Base-by-base conservation (phyloP, 2,329 filamentous ascomycete genomes). In the Penicillium glabrum region DNA sequence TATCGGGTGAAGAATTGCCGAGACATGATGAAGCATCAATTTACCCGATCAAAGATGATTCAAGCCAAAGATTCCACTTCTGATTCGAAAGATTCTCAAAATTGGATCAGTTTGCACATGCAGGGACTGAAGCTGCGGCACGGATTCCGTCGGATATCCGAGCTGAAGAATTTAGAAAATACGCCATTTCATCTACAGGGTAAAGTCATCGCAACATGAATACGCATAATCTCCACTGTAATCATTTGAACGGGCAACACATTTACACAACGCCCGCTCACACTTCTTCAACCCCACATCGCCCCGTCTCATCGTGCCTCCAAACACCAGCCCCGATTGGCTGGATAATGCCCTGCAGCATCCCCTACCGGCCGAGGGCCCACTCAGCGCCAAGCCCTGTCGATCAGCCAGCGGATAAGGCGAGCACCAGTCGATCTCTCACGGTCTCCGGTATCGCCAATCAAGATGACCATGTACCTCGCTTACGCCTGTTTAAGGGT, bases 91-190 rank as follows among this genome's bases (percentile, higher is more conserved):
- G 7, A 10, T 19, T 16, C 31, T 33, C 14, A 39, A 19, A 37
- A 13, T 16, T 9, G 24, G 9, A 58, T 26, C 26, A 8, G 9
- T 26, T 5, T 26, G 5, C 26, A 26, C 7, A 26, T 26, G 6
- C 26, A 26, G 26, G 26, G 26, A 26, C 26, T 26, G 5, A 26
- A 26, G 7, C 26, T 26, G 59, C 53, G 31, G 33, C 43, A 53
- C 65, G 69, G 62, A 66, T 64, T 63, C 70, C 67, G 69, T 62
- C 65, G 58, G 67, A 52, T 35, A 27, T 14, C 43, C 55, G 51
- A 19, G 14, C 16, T 24, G 19, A 23, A 11, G 14, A 48, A 43
- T 27, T 19, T 4, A n/a, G 19, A 14, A 21, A 16, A 11, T 0
- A 26, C 33, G 45, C 33, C 21, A 39, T 27, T 19, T 26, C 24